Evolutionary conservation across 106 monocot genomes (phyloP), one percentile per base, ranked within the genome.

Genomic region (Acorus gramineus): DNA sequence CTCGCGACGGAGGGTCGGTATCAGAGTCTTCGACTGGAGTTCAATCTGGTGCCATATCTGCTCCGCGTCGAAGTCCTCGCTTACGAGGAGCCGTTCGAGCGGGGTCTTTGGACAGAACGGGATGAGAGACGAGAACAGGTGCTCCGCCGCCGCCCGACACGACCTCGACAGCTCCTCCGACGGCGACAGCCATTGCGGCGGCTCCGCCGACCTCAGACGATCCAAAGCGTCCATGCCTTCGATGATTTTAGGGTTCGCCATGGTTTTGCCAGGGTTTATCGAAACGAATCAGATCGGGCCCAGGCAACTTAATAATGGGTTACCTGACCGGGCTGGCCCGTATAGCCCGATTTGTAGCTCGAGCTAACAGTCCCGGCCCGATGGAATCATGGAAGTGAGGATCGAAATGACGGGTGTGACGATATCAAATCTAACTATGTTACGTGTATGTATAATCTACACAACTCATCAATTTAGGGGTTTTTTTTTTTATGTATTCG

Each of bases 1-100:
- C 45, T 81, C 67, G 56, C 79, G 75, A 55, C 76, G 61, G 56
- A 79, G 55, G 48, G 46, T 13, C 46, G 84, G 69, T 3, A 84
- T n/a, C 11, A 88, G 56, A 11, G 81, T 80, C 12, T 65, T 71
- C 55, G 72, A 75, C 47, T 86, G 59, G 46, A 84, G 73, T 11
- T 94, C 86, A 60, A 94, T 79, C 84, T 94, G 93, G 52, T 68
- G 69, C 93, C 93, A 94, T 66, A 96, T 87, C 78, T 90, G 93
- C 81, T 90, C 96, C 9, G 87, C 87, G 54, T 91, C 96, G 58
- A 91, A 98, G 52, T 11, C 60, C 5, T 82, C 85, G 42, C 70
- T 82, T n/a, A 55, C 71, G 57, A 90, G 67, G 48, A 96, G 84
- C 6, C 48, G 61, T 10, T 82, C 81, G 42, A 96, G 46, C 2